Base-by-base conservation (phyloP, 805 yeast genomes). In the Cyberlindnera maritima region DNA sequence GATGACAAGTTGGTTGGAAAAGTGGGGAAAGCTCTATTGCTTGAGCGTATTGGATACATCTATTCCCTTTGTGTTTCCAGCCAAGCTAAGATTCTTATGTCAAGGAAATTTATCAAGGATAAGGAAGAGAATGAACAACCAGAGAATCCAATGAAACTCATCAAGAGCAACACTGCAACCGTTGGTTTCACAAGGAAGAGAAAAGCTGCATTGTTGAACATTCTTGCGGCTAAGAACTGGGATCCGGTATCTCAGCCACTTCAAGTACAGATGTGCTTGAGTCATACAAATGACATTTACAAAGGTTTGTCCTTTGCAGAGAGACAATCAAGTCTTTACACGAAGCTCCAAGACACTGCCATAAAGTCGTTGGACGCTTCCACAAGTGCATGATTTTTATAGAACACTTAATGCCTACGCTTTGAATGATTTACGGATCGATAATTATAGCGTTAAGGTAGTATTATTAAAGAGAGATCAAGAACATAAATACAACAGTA, bases 141-240 rank as follows among this genome's bases (percentile, higher is more conserved):
- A 10, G 17, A 13, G 4, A 70, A 56, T 54, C 61, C 46, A 72
- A 71, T 58, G 59, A 70, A 75, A 43, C 54, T 79, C 15, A 23
- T 46, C 5, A 67, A 69, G 3, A 56, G 60, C 5, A 65, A 70
- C 29, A 60, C 72, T 43, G 66, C 70, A 4, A 68, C 72, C 0
- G 61, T 75, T 32, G 83, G 92, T 0, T 62, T 79, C 18, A 78
- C 85, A 2, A 70, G 96, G 48, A 66, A 66, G 43, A 74, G 97
- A 45, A 89, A 89, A 60, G 80, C 90, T 1, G 79, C 88, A 0
- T 71, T 91, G 25, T 90, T 96, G 88, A 75, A 76, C 54, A 61
- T 90, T 23, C 61, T 90, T 23, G 83, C 96, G 0, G 84, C 89
- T 7, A 77, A 77, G 46, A 87, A 85, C 59, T 81, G 96, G 85